These are phyloP conservation scores for Isabelozyma gotoi DNA, from an alignment of 805 yeast genomes.

Conservation along the genomic window DNA sequence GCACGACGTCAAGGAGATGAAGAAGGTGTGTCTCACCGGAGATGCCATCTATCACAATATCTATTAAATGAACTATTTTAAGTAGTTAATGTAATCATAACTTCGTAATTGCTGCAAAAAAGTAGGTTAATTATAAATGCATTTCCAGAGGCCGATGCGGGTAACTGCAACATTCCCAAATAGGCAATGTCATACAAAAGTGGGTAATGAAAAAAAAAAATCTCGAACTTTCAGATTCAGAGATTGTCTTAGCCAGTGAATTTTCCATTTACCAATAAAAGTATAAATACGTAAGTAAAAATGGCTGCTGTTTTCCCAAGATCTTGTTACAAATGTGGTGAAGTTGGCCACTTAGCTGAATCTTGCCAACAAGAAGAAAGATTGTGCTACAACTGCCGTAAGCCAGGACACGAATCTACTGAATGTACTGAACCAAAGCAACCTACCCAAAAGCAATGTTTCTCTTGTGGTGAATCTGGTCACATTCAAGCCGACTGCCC, in stretches of 20 bases:
- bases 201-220: background rate
- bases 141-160: too few relatives aligned
- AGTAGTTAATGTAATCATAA: too few relatives aligned
- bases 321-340: conserved; percentile 91
- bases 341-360: conserved; percentile 87
- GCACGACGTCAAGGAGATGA: conserved; percentile 70
- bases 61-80: conserved; percentile 1
- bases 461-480: conserved; percentile 89
- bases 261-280: background rate
- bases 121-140: too few relatives aligned
- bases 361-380: conserved; percentile 82
- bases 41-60: conserved; percentile 65
- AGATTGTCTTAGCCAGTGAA: too few relatives aligned
- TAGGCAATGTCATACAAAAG: too few relatives aligned
- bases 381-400: conserved; percentile 89
- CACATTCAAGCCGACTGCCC: conserved; percentile 87
- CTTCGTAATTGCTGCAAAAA: too few relatives aligned
- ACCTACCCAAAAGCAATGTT: conserved; percentile 83
- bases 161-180: too few relatives aligned
- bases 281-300: conserved; percentile 1
- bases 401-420: conserved; percentile 85
- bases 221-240: background rate
- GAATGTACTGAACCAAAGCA: conserved; percentile 90
- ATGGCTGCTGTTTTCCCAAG: conserved; percentile 56
- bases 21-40: conserved; percentile 50